Conservation (phyloP, 2,329 filamentous ascomycete species). For the Xylariaceae sp. region DNA sequence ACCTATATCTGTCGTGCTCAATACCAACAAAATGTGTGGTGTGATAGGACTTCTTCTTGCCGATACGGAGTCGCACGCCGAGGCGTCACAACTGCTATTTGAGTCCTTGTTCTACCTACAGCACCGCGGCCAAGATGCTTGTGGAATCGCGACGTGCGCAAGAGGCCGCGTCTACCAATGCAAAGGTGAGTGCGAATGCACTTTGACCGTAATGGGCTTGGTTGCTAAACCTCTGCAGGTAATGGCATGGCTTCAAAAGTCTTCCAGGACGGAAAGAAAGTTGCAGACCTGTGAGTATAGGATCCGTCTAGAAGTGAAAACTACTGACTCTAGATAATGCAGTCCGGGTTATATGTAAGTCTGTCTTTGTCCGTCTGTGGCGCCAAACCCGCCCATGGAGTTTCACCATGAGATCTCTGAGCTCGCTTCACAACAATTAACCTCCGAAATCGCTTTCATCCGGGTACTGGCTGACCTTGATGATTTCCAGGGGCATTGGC, state of each 20-base stretch:
- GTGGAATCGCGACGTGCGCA: slow-evolving; percentile 74
- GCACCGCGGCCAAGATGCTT: slow-evolving; percentile 51
- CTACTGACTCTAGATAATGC: too few species aligned
- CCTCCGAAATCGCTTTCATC: too few species aligned
- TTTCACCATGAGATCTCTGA: too few species aligned
- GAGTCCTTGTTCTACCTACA: slow-evolving; percentile 39
- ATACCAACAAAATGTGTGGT: slow-evolving; percentile 24
- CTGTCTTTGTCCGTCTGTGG: neutral
- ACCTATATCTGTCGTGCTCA: slow-evolving; percentile 1
- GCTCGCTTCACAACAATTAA: too few species aligned
- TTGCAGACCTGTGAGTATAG: slow-evolving; percentile 73
- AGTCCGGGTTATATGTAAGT: slow-evolving; percentile 70
- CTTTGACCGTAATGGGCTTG: too few species aligned
- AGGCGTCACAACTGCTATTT: slow-evolving; percentile 27
- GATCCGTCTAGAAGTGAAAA: too few species aligned
- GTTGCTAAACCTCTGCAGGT: slow-evolving; percentile 49
- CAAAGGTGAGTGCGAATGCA: slow-evolving; percentile 50
- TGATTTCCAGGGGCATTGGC: slow-evolving; percentile 50
- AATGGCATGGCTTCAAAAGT: slow-evolving; percentile 79
- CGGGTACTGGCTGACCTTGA: neutral
- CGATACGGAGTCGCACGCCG: slow-evolving; percentile 27
- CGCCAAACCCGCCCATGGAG: neutral
- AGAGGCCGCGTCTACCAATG: slow-evolving; percentile 76
- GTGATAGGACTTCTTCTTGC: slow-evolving; percentile 28
- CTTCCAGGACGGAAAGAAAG: slow-evolving; percentile 72